These are phyloP conservation scores for Hagleromyces aurorensis DNA, from an alignment of 805 yeast species.

Conservation along the genomic window DNA sequence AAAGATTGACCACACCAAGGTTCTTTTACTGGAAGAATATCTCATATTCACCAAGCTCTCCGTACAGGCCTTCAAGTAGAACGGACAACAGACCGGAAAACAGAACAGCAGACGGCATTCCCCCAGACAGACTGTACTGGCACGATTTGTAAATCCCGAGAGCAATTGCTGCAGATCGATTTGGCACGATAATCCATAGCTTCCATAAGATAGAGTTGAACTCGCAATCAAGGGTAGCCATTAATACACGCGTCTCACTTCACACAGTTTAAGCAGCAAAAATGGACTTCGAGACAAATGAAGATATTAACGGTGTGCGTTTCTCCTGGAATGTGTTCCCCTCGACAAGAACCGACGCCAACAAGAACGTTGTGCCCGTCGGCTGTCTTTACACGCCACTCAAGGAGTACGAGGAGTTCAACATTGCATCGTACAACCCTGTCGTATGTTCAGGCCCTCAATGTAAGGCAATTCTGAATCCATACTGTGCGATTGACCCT, in stretches of 20 bases:
- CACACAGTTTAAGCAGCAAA: constrained; percentile 1
- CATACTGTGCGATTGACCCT: constrained; percentile 74
- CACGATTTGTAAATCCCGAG: too few species aligned
- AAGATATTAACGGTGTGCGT: constrained; percentile 68
- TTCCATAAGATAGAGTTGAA: neutral
- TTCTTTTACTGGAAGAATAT: too few species aligned
- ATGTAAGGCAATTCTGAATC: constrained; percentile 83
- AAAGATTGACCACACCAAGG: too few species aligned
- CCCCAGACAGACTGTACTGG: too few species aligned
- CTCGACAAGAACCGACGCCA: constrained; percentile 78
- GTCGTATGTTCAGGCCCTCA: constrained; percentile 63
- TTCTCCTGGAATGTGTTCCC: constrained; percentile 85
- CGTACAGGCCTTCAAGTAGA: too few species aligned
- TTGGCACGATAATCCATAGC: too few species aligned
- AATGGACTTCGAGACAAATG: constrained; percentile 50
- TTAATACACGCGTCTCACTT: neutral
- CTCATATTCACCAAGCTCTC: too few species aligned
- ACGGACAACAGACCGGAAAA: too few species aligned
- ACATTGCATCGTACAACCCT: constrained; percentile 80
- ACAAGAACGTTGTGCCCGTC: constrained; percentile 86
- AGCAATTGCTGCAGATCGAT: too few species aligned
- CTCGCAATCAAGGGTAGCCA: constrained; percentile 1
- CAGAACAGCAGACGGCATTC: too few species aligned
- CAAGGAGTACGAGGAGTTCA: constrained; percentile 65
- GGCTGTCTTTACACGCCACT: constrained; percentile 95